Evolutionary conservation across 495 filamentous ascomycete genomes (phyloP), one percentile per base, ranked within the genome.

Genomic region (Penicillium herquei): DNA sequence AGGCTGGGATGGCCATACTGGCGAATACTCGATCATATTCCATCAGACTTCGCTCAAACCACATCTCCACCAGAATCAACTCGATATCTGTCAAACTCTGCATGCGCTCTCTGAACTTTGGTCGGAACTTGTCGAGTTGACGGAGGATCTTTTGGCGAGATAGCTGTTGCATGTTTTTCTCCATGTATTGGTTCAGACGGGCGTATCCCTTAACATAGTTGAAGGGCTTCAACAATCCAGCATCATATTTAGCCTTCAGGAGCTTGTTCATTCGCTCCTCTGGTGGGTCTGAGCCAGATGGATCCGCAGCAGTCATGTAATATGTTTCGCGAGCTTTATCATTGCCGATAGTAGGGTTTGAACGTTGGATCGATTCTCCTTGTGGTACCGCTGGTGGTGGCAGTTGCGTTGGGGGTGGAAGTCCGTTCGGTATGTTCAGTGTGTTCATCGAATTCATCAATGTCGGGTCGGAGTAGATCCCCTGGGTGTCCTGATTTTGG

Each of bases 21-120:
- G 94, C 95, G 73, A 99, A 99, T 9, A 99, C 91, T 39, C 94
- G 89, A 68, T 99, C 94, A 62, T 96, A 97, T 65, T 97, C 94
- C 85, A 98, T 90, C 55, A 99, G 74, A 44, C 85, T 92, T 50
- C 86, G 83, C 67, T 99, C 94, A 63, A 99, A 97, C 93, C 94
- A 97, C 89, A 97, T 96, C 68, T 99, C 94, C 48, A 96, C 93
- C 44, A 91, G 81, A 7, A 96, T 87, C 10, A 99, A 81, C 68
- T 98, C 89, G 64, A 96, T 87, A 72, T 97, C 93, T 12, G 89
- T 96, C 61, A 98, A 74, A 33, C 77, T 83, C 59, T 97, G 91
- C 75, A 96, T 93, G 68, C 92, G 89, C 67, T 98, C 95, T 53
- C 94, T 85, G 69, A 99, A 98, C 62, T 93, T 96, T 4, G 93